These are phyloP conservation scores for Earliella scabrosa DNA, from an alignment of 1,284 basidiomycete species.

Conservation along the genomic window DNA sequence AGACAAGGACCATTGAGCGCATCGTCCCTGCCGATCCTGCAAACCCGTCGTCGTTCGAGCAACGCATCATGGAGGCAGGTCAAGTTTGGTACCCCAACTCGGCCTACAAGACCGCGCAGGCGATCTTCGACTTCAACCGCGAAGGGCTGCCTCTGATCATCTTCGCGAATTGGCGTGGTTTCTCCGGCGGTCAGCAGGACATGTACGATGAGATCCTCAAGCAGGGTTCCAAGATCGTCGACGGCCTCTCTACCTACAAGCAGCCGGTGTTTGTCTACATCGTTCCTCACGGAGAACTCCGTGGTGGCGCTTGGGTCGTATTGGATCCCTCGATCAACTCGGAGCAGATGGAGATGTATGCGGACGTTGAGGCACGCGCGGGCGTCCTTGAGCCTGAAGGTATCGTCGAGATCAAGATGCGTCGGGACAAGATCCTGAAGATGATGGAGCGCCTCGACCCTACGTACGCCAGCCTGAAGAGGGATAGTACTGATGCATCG, in stretches of 20 bases:
- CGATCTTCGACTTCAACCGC: constrained; percentile 98
- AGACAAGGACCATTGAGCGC: constrained; percentile 97
- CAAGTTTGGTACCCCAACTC: constrained; percentile 99
- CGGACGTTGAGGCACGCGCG: constrained; percentile 93
- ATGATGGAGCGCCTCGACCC: constrained; percentile 96
- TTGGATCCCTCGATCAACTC: constrained; percentile 97
- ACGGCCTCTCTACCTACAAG: constrained; percentile 96
- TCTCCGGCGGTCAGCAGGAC: constrained; percentile 99
- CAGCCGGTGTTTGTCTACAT: constrained; percentile 99
- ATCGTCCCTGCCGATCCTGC: constrained; percentile 99
- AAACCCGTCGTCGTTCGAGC: constrained; percentile 96
- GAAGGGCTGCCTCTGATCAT: constrained; percentile 98
- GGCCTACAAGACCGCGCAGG: constrained; percentile 99
- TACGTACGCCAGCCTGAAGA: constrained; percentile 84
- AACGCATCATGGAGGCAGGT: constrained; percentile 98
- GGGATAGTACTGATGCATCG: constrained; percentile 74
- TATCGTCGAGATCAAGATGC: constrained; percentile 93
- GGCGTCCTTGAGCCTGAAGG: constrained; percentile 99
- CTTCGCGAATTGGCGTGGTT: constrained; percentile 99
- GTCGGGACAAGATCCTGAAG: constrained; percentile 86
- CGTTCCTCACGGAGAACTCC: constrained; percentile 97
- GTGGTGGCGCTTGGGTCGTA: constrained; percentile 99
- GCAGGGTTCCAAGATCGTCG: constrained; percentile 97
- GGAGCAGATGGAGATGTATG: constrained; percentile 99
- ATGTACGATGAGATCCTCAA: constrained; percentile 97